Evolutionary conservation across 163 green algal genomes (phyloP).

Genomic region (Volvox carteri): DNA sequence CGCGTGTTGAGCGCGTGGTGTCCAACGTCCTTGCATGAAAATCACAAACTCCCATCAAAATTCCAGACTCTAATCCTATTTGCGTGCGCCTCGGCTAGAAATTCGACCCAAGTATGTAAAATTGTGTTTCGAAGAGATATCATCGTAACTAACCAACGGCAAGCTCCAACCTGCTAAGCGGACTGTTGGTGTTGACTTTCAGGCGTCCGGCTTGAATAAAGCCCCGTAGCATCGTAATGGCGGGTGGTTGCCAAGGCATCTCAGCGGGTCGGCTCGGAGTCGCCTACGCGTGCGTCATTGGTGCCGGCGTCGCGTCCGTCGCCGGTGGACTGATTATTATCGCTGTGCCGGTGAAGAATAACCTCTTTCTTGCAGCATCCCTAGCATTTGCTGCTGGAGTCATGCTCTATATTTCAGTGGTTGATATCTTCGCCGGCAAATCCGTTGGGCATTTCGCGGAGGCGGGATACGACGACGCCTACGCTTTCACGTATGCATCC

Average conservation of each 20-base stretch:
- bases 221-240: background rate
- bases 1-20: background rate
- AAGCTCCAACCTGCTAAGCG: too few relatives aligned
- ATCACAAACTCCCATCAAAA: background rate
- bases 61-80: too few relatives aligned
- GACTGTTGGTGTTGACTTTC: too few relatives aligned
- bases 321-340: background rate
- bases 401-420: conserved; percentile 10
- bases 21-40: background rate
- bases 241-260: background rate
- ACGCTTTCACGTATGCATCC: conserved; percentile 23
- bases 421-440: conserved; percentile 29
- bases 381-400: conserved; percentile 35
- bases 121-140: background rate
- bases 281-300: conserved; percentile 17
- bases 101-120: too few relatives aligned
- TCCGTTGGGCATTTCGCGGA: conserved; percentile 21
- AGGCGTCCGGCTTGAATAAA: too few relatives aligned
- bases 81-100: too few relatives aligned
- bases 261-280: background rate
- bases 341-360: background rate
- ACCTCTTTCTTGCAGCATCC: background rate
- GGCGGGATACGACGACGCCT: background rate
- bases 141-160: background rate
- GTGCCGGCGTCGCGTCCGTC: background rate